phyloP scores from a whole-genome alignment of 495 filamentous ascomycete species.

The Platismatia glauca region DNA sequence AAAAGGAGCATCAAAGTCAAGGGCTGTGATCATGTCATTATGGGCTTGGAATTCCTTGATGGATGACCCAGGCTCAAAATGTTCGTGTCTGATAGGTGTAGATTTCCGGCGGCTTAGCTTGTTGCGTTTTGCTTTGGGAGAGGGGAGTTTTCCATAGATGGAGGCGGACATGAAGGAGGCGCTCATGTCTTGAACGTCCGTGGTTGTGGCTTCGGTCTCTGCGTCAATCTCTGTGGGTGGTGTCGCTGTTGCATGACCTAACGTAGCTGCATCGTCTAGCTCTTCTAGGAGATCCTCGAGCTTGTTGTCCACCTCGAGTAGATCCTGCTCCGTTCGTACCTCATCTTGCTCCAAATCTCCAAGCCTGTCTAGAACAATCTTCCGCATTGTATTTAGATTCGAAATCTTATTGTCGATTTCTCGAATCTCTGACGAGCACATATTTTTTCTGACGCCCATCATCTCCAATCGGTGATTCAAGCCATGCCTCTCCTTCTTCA shows the following conservation, averaged over 20 bases:
- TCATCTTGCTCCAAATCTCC: slow-evolving; percentile 90
- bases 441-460: slow-evolving; percentile 88
- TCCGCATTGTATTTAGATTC: slow-evolving; percentile 87
- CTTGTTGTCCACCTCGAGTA: slow-evolving; percentile 74
- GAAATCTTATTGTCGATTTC: slow-evolving; percentile 97
- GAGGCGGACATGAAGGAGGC: slow-evolving; percentile 91
- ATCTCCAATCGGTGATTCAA: slow-evolving; percentile 80
- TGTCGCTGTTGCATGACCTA: slow-evolving; percentile 37
- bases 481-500: slow-evolving; percentile 68
- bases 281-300: slow-evolving; percentile 79
- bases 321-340: slow-evolving; percentile 75
- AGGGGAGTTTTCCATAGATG: slow-evolving; percentile 86
- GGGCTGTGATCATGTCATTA: slow-evolving; percentile 74
- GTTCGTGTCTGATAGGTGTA: slow-evolving; percentile 92
- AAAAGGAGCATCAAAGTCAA: slow-evolving; percentile 95
- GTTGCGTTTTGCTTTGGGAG: slow-evolving; percentile 54
- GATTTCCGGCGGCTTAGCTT: slow-evolving; percentile 63
- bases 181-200: slow-evolving; percentile 34
- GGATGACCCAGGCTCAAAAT: slow-evolving; percentile 80
- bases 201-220: slow-evolving; percentile 45
- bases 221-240: slow-evolving; percentile 40
- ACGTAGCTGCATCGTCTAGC: slow-evolving; percentile 56
- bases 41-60: slow-evolving; percentile 87
- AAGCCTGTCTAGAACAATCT: slow-evolving; percentile 82
- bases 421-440: slow-evolving; percentile 91